These are phyloP conservation scores for Backusella psychrophila DNA, from an alignment of 192 early-diverging fungal genomes.

Conservation along the genomic window DNA sequence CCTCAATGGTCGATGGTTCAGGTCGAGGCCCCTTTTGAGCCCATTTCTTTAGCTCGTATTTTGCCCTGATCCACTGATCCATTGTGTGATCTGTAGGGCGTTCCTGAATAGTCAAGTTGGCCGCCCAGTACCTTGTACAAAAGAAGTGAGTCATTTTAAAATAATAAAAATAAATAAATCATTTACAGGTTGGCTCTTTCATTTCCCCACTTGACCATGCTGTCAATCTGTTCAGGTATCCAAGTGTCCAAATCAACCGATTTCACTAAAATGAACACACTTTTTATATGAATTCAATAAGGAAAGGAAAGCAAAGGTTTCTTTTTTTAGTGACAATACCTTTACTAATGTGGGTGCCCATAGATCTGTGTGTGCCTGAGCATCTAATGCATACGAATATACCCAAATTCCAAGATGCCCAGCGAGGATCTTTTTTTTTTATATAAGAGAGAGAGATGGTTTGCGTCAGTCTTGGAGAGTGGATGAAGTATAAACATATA, in stretches of 20 bases:
- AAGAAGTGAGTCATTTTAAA: background rate
- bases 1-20: slow-evolving; percentile 58
- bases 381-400: slow-evolving; percentile 70
- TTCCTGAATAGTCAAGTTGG: slow-evolving; percentile 27
- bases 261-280: slow-evolving; percentile 54
- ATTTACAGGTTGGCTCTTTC: slow-evolving; percentile 55
- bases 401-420: slow-evolving; percentile 73
- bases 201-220: slow-evolving; percentile 79
- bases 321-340: slow-evolving; percentile 5
- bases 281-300: background rate
- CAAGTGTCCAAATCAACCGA: slow-evolving; percentile 79
- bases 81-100: slow-evolving; percentile 50
- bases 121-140: slow-evolving; percentile 46
- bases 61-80: slow-evolving; percentile 70
- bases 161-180: background rate
- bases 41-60: slow-evolving; percentile 75
- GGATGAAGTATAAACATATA: background rate
- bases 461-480: too few relatives aligned
- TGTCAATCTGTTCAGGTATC: slow-evolving; percentile 75
- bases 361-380: slow-evolving; percentile 64
- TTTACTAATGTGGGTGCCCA: slow-evolving; percentile 74
- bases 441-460: too few relatives aligned
- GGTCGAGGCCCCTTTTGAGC: slow-evolving; percentile 62
- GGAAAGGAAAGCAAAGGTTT: background rate
- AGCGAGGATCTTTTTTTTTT: slow-evolving; percentile 68